Evolutionary conservation across 1,284 basidiomycete genomes (phyloP), one percentile per base, ranked within the genome.

Genomic region (Wolfiporia cocos): DNA sequence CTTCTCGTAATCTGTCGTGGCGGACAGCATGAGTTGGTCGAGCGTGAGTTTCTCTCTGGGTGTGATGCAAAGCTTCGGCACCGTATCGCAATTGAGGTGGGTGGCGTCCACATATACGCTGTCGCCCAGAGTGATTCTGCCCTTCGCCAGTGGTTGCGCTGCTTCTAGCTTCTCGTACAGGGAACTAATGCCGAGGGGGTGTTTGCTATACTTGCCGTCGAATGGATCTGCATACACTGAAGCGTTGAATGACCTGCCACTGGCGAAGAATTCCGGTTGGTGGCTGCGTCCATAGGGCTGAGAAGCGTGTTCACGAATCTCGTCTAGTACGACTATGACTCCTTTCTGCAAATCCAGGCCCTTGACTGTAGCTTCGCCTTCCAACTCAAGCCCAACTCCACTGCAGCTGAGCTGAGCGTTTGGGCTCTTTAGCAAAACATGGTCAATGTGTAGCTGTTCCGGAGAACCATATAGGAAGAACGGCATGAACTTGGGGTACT

Each of bases 391-490:
- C 18, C 42, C 40, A 35, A 70, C 58, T 21, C 56, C 38, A 20
- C 55, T 58, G 5, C 65, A 54, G 14, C 51, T 55, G 9, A 71
- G 49, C 47, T 70, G 69, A 14, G 58, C 56, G 44, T 70, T 72
- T 20, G 67, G 67, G 3, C 61, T 59, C 15, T 49, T 51, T 18
- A 66, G 48, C 20, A 69, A 59, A 33, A 63, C 51, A 47, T 71
- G 69, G 24, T 70, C 68, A 39, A 71, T 58, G 52, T 70, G 63
- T 31, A 45, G 46, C 37, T 67, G 53, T 15, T 49, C 42, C 6
- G 36, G 26, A 3, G 57, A 59, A 11, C 69, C 66, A 44, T 66
- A 73, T 18, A 71, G 50, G 51, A 66, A 69, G 57, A 72, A 73
- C 14, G 67, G 68, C 51, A 65, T 66, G 32, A 40, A 31, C 4